phyloP scores from a whole-genome alignment of 306 rosid genomes.

The Phaseolus lunatus region DNA sequence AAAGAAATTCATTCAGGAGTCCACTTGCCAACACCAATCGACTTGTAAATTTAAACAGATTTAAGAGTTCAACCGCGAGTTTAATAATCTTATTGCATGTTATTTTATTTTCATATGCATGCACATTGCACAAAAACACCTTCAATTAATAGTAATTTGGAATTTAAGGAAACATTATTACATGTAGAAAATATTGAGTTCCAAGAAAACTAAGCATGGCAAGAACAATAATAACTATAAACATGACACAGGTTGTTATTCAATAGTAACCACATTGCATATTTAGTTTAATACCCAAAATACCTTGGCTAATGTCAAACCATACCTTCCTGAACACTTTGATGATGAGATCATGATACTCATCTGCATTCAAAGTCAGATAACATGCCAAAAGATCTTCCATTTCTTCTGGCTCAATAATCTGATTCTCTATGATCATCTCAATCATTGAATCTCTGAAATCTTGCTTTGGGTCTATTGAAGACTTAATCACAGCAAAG shows the following conservation, averaged over 20 bases:
- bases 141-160: not conserved
- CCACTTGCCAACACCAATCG: no score
- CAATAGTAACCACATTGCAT: constrained; percentile 48
- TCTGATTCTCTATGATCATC: constrained; percentile 77
- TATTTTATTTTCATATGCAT: not conserved
- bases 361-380: constrained; percentile 85
- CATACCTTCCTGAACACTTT: constrained; percentile 89
- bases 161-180: not conserved
- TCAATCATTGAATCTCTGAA: constrained; percentile 97
- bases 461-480: constrained; percentile 75
- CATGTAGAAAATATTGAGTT: constrained; percentile 1
- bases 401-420: constrained; percentile 69
- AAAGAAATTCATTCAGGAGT: no score
- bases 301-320: constrained; percentile 66
- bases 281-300: constrained; percentile 47
- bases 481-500: constrained; percentile 83
- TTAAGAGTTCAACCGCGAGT: no score
- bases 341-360: constrained; percentile 84
- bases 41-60: no score
- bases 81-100: no score
- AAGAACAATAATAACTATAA: constrained; percentile 38
- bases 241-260: constrained; percentile 38
- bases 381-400: constrained; percentile 89
- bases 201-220: constrained; percentile 31
- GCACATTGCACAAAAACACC: constrained; percentile 1